phyloP scores from a whole-genome alignment of 2,329 filamentous ascomycete genomes.

The Sordariomycetes sp. region DNA sequence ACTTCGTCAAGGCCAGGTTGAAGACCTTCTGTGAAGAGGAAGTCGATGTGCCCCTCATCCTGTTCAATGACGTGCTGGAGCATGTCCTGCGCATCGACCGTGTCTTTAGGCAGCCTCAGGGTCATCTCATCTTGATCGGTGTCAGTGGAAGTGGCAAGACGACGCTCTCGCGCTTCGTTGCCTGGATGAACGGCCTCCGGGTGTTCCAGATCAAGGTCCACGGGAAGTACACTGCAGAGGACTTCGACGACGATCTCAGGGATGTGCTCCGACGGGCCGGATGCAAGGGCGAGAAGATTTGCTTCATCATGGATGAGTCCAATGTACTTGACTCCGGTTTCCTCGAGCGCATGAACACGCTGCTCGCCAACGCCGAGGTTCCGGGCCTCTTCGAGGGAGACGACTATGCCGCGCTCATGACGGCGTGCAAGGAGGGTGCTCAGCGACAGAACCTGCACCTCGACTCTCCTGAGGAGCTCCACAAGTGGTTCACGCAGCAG shows the following conservation, averaged over 20 bases:
- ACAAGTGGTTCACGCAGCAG: slow-evolving; percentile 99
- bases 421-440: slow-evolving; percentile 94
- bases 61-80: slow-evolving; percentile 99
- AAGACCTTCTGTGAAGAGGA: slow-evolving; percentile 99
- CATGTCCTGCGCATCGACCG: slow-evolving; percentile 97
- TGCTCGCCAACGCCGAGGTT: slow-evolving; percentile 98
- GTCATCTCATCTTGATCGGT: slow-evolving; percentile 95
- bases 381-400: slow-evolving; percentile 98
- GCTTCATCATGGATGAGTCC: slow-evolving; percentile 99
- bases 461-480: slow-evolving; percentile 97
- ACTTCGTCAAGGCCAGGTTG: slow-evolving; percentile 93
- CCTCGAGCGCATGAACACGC: slow-evolving; percentile 96
- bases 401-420: slow-evolving; percentile 97
- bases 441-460: slow-evolving; percentile 90
- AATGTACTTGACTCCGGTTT: slow-evolving; percentile 98
- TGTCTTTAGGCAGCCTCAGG: slow-evolving; percentile 96
- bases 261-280: slow-evolving; percentile 87
- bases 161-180: slow-evolving; percentile 91
- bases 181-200: slow-evolving; percentile 99
- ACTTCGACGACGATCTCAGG: slow-evolving; percentile 95
- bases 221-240: slow-evolving; percentile 92
- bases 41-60: slow-evolving; percentile 90
- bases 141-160: slow-evolving; percentile 98
- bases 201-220: slow-evolving; percentile 99
- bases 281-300: slow-evolving; percentile 98